A percentile compares a stretch with the other conserved stretches of the same genome.
Conservation (phyloP, 345 rosid genomes). For the Sisymbrium irio region DNA sequence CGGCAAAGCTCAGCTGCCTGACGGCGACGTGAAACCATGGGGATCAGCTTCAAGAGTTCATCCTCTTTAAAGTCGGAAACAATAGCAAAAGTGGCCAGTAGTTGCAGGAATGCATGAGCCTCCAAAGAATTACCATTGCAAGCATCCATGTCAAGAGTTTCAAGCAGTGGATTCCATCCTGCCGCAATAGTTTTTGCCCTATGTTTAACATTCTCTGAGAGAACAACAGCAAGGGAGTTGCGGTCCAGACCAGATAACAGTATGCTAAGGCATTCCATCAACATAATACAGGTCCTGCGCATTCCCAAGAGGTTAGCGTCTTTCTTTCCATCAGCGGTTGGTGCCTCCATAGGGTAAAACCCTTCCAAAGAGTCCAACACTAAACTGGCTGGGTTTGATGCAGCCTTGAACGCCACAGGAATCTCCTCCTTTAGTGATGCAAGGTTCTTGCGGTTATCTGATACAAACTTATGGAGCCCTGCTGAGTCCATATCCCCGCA, state of each 20-base stretch:
- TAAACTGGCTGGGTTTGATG: slow-evolving; percentile 71
- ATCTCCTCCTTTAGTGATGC: slow-evolving; percentile 83
- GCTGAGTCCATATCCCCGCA: slow-evolving; percentile 85
- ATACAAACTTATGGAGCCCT: slow-evolving; percentile 90
- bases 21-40: slow-evolving; percentile 99
- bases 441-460: slow-evolving; percentile 98
- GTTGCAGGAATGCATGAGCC: slow-evolving; percentile 98
- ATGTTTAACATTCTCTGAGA: slow-evolving; percentile 63
- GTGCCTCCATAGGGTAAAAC: slow-evolving; percentile 64
- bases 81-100: slow-evolving; percentile 81
- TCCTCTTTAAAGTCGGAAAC: slow-evolving; percentile 76
- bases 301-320: slow-evolving; percentile 83
- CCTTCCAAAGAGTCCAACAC: slow-evolving; percentile 81
- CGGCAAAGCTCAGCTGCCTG: slow-evolving; percentile 95
- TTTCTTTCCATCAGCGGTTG: slow-evolving; percentile 77
- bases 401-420: slow-evolving; percentile 74
- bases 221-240: slow-evolving; percentile 47
- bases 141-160: slow-evolving; percentile 69
- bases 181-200: slow-evolving; percentile 78
- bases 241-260: slow-evolving; percentile 52
- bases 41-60: slow-evolving; percentile 69
- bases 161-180: slow-evolving; percentile 90
- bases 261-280: slow-evolving; percentile 96
- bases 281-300: slow-evolving; percentile 96
- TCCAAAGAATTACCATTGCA: slow-evolving; percentile 98